These are phyloP conservation scores for Kokia cookei DNA, from an alignment of 441 rosid genomes.

Conservation along the genomic window DNA sequence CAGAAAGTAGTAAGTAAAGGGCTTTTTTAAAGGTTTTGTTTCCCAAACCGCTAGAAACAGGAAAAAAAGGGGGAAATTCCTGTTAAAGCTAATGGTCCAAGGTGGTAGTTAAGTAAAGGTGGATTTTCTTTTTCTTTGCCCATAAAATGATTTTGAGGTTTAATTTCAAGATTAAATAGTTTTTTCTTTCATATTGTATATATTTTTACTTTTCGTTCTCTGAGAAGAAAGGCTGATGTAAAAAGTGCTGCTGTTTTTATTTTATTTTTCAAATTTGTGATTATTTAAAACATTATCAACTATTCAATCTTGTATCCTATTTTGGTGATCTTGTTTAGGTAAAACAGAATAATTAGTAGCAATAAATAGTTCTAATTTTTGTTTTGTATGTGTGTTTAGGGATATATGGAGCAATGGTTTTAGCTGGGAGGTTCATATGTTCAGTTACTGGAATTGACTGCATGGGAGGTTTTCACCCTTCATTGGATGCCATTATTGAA, in stretches of 20 bases:
- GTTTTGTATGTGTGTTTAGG: conserved; percentile 29
- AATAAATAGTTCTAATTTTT: not conserved
- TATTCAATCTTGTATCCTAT: not conserved
- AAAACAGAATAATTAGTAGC: not conserved
- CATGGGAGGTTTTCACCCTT: conserved; percentile 70
- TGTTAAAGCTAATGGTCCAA: not conserved
- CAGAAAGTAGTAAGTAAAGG: not conserved
- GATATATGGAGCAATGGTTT: conserved; percentile 82
- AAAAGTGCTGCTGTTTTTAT: not conserved
- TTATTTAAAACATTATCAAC: not conserved
- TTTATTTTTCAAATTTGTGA: not conserved
- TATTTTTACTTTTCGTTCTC: not conserved
- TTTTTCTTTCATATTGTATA: not conserved
- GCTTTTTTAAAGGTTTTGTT: not conserved
- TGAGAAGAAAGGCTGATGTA: not conserved
- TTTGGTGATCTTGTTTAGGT: not conserved
- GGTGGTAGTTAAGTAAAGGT: not conserved
- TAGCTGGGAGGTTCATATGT: conserved; percentile 81
- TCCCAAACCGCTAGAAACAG: not conserved
- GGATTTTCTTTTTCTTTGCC: not conserved
- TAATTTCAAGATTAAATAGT: not conserved
- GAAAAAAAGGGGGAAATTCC: not conserved
- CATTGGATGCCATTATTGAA: conserved; percentile 64
- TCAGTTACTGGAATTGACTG: conserved; percentile 71
- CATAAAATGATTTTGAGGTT: not conserved